These are phyloP conservation scores for Bremia lactucae DNA, from an alignment of 352 stramenopile genomes.

Conservation along the genomic window DNA sequence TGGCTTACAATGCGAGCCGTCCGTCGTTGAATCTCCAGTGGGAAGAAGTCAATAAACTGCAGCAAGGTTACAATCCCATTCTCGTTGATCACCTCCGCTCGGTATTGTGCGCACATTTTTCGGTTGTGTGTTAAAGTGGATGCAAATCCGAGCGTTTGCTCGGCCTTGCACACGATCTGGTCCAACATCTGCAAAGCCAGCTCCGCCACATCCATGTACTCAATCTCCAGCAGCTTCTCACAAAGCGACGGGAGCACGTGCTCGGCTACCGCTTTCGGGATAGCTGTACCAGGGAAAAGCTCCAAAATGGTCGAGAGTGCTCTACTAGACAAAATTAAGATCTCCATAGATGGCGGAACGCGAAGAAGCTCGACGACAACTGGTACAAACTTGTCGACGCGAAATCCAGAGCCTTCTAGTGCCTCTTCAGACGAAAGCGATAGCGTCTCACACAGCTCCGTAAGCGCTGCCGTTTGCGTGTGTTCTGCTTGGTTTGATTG, in stretches of 20 bases:
- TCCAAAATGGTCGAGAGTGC: constrained; percentile 50
- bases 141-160: neutral
- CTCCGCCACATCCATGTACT: constrained; percentile 79
- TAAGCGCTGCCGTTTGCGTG: constrained; percentile 37
- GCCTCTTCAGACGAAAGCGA: constrained; percentile 60
- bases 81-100: constrained; percentile 34
- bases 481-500: constrained; percentile 18
- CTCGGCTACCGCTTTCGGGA: constrained; percentile 32
- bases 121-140: neutral
- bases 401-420: constrained; percentile 52
- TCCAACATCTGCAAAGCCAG: constrained; percentile 60
- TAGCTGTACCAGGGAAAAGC: constrained; percentile 31
- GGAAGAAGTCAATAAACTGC: constrained; percentile 78
- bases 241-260: constrained; percentile 48
- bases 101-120: constrained; percentile 23
- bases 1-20: constrained; percentile 41
- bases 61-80: constrained; percentile 60
- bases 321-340: constrained; percentile 44
- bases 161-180: constrained; percentile 31
- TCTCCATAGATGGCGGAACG: constrained; percentile 39
- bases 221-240: constrained; percentile 61
- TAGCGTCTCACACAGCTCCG: constrained; percentile 57
- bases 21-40: constrained; percentile 57
- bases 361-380: constrained; percentile 32
- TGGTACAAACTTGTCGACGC: constrained; percentile 46